A percentile compares a stretch with the other conserved stretches of the same genome.
Conservation (phyloP, 805 yeast species). For the Candida verbasci region DNA sequence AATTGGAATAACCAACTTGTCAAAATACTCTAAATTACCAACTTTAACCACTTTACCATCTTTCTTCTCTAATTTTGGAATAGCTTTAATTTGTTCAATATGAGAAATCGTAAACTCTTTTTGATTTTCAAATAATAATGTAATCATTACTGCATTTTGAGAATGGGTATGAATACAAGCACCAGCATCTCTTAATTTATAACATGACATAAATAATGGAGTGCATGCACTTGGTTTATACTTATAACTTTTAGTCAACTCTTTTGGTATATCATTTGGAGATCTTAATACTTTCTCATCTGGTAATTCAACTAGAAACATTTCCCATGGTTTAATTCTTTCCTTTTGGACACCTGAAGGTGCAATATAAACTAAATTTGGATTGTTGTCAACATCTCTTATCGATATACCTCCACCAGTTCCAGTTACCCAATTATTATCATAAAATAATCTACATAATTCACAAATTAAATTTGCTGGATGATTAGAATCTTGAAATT, state of each 20-base stretch:
- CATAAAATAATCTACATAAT: slow-evolving; percentile 70
- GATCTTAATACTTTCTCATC: slow-evolving; percentile 48
- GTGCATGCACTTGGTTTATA: slow-evolving; percentile 93
- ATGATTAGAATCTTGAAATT: slow-evolving; percentile 49
- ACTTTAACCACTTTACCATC: slow-evolving; percentile 45
- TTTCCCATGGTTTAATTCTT: slow-evolving; percentile 71
- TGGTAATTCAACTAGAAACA: slow-evolving; percentile 68
- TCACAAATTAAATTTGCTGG: slow-evolving; percentile 86
- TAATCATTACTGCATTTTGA: slow-evolving; percentile 77
- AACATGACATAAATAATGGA: slow-evolving; percentile 76
- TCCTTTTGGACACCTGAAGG: slow-evolving; percentile 98
- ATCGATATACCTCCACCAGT: slow-evolving; percentile 96
- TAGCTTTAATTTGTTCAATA: slow-evolving; percentile 90
- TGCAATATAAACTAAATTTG: slow-evolving; percentile 63
- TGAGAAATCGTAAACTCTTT: slow-evolving; percentile 70
- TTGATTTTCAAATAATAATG: slow-evolving; percentile 58
- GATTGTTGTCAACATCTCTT: slow-evolving; percentile 38
- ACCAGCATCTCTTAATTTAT: slow-evolving; percentile 66
- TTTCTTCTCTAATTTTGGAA: slow-evolving; percentile 50
- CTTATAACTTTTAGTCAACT: slow-evolving; percentile 33
- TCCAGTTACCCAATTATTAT: slow-evolving; percentile 89
- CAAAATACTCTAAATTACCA: slow-evolving; percentile 69
- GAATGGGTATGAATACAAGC: slow-evolving; percentile 96
- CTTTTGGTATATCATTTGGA: slow-evolving; percentile 47
- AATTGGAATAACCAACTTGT: slow-evolving; percentile 79